Evolutionary conservation across 139 green algal genomes (phyloP).

Genomic region (Pedinophyceae sp.): DNA sequence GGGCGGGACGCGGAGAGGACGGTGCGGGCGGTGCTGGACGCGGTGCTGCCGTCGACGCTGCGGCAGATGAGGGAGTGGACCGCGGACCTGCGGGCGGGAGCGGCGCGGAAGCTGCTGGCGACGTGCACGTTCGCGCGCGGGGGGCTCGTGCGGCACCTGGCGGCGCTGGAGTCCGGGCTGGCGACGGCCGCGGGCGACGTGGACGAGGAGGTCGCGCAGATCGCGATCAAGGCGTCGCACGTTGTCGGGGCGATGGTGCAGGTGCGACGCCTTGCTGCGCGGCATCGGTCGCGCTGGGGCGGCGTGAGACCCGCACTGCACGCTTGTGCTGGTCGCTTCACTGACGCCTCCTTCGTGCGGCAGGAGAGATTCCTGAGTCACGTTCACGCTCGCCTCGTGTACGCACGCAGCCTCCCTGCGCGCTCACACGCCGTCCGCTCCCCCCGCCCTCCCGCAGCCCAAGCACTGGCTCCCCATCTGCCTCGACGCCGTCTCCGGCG

Average conservation of each 20-base stretch:
- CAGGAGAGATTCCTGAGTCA: too few relatives aligned
- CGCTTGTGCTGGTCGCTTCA: too few relatives aligned
- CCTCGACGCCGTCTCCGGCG: too few relatives aligned
- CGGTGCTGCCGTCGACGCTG: background rate
- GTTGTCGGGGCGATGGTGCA: slow-evolving; percentile 39
- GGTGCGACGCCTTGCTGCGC: too few relatives aligned
- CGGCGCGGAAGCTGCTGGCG: slow-evolving; percentile 17
- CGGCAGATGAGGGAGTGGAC: background rate
- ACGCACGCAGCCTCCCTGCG: too few relatives aligned
- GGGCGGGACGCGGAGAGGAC: background rate
- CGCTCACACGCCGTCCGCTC: too few relatives aligned
- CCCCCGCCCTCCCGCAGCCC: too few relatives aligned
- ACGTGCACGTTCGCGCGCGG: slow-evolving; percentile 26
- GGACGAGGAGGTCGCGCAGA: slow-evolving; percentile 23
- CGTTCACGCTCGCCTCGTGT: too few relatives aligned
- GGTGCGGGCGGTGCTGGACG: background rate
- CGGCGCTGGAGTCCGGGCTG: slow-evolving; percentile 26
- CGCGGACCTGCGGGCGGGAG: background rate
- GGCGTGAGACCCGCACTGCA: too few relatives aligned
- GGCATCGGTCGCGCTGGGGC: too few relatives aligned
- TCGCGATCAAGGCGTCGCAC: slow-evolving; percentile 22
- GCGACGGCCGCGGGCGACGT: slow-evolving; percentile 25
- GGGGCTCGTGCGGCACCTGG: slow-evolving; percentile 19
- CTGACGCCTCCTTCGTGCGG: too few relatives aligned
- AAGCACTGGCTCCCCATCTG: too few relatives aligned